These are phyloP conservation scores for Aureobasidium sp. DNA, from an alignment of 2,329 filamentous ascomycete species.

Conservation along the genomic window DNA sequence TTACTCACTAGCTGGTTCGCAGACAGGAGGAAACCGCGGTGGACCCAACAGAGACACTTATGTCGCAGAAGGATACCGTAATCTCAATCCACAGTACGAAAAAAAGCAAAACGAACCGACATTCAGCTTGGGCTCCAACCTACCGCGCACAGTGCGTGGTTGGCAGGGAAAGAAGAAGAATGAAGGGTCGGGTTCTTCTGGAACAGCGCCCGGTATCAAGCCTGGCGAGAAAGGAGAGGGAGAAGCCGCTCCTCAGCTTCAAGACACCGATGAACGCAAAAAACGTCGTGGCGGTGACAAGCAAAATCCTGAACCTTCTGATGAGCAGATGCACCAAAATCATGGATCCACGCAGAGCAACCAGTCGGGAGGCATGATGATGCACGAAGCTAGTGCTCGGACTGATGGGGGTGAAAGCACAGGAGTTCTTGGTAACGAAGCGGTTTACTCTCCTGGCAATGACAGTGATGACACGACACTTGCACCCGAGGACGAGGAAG, in stretches of 20 bases:
- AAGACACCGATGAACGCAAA: slow-evolving; percentile 12
- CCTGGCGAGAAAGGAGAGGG: slow-evolving; percentile 21
- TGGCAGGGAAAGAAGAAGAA: slow-evolving; percentile 17
- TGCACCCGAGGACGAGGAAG: slow-evolving; percentile 12
- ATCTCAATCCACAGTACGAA: slow-evolving; percentile 24
- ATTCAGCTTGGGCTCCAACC: slow-evolving; percentile 23
- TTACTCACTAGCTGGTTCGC: slow-evolving; percentile 12
- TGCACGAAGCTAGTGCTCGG: not conserved
- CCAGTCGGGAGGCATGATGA: not conserved
- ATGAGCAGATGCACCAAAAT: not conserved
- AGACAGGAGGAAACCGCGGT: not conserved
- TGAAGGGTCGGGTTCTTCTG: not conserved
- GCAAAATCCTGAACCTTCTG: not conserved
- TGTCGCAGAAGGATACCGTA: slow-evolving; percentile 23
- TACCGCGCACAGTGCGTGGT: slow-evolving; percentile 23
- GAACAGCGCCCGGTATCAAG: slow-evolving; percentile 15
- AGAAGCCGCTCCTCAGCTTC: slow-evolving; percentile 22
- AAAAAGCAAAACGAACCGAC: slow-evolving; percentile 19
- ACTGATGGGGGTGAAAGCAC: not conserved
- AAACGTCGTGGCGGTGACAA: slow-evolving; percentile 10
- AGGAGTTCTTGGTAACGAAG: not conserved
- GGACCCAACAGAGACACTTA: slow-evolving; percentile 22
- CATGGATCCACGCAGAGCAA: not conserved
- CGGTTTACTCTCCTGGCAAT: not conserved
- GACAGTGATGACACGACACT: slow-evolving; percentile 11